Evolutionary conservation across 1,284 basidiomycete genomes (phyloP), one percentile per base, ranked within the genome.

Genomic region (Hymenochaete sp.): DNA sequence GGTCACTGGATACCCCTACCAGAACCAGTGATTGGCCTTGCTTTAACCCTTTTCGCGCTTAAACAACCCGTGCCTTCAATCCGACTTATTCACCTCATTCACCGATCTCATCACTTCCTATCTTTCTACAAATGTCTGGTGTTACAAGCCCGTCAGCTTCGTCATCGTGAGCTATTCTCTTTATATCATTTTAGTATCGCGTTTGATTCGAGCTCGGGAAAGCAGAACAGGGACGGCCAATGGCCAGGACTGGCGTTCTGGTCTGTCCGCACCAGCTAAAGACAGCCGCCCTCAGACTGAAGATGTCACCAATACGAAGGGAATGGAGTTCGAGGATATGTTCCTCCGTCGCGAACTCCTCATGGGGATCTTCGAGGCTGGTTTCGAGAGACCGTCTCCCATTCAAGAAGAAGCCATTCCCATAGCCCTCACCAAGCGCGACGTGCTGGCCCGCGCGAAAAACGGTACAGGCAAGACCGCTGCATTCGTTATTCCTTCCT

Each of bases 391-490:
- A 56, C 95, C 96, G 18, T 93, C 89, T 21, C 96, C 95, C 42
- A 98, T 98, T 63, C 95, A 98, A 72, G 96, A 98, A 77, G 92
- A 97, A 71, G 84, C 90, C 45, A 92, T 93, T 56, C 90, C 90
- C 47, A 76, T 88, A 54, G 89, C 90, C 18, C 78, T 93, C 57
- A 79, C 82, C 46, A 84, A 83, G 58, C 82, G 89, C 59, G 93
- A 98, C 65, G 71, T 97, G 57, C 85, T 98, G 50, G 93, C 92
- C 55, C 89, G 81, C 57, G 87, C 87, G 42, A 89, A 90, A 72
- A 90, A 89, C 58, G 87, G 86, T 48, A 93, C 91, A 2, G 92
- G 92, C 47, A 92, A 98, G 76, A 98, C 95, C 28, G 95, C 92
- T 18, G 93, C 96, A 27, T 98, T 98, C 73, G 89, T 96, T 64